Evolutionary conservation across 2,329 filamentous ascomycete species (phyloP).

Genomic region (Aaosphaeria pasadenensis): DNA sequence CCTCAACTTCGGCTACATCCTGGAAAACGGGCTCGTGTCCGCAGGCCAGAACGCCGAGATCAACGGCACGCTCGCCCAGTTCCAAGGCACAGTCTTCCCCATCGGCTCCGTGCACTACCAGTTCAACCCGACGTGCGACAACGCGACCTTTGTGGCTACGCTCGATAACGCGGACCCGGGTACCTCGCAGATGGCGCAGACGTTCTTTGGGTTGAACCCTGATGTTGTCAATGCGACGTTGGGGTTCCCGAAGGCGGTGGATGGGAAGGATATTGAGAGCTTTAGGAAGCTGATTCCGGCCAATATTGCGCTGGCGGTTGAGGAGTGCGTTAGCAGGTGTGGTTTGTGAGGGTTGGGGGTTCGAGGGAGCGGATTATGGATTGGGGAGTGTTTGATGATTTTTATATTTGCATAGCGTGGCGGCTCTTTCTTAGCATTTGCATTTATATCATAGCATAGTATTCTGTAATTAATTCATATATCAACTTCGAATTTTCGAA

Average conservation of each 20-base stretch:
- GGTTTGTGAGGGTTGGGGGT: neutral
- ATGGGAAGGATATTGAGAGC: slow-evolving; percentile 34
- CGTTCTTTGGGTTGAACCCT: slow-evolving; percentile 40
- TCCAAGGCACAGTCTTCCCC: slow-evolving; percentile 48
- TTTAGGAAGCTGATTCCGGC: slow-evolving; percentile 41
- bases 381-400: no score
- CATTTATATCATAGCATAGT: no score
- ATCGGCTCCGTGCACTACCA: slow-evolving; percentile 48
- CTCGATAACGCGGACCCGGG: slow-evolving; percentile 46
- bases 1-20: slow-evolving; percentile 45
- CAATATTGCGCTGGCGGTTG: slow-evolving; percentile 52
- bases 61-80: slow-evolving; percentile 37
- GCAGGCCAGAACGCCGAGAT: slow-evolving; percentile 36
- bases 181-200: slow-evolving; percentile 41
- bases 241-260: slow-evolving; percentile 32
- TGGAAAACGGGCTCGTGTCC: slow-evolving; percentile 44
- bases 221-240: slow-evolving; percentile 38
- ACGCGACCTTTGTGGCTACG: slow-evolving; percentile 43
- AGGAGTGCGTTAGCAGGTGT: slow-evolving; percentile 19
- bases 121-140: slow-evolving; percentile 47
- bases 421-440: no score
- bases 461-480: no score
- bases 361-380: no score
- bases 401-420: no score
- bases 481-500: no score